Evolutionary conservation across 176 grass and related monocot species (phyloP).

Genomic region (Poa pratensis): DNA sequence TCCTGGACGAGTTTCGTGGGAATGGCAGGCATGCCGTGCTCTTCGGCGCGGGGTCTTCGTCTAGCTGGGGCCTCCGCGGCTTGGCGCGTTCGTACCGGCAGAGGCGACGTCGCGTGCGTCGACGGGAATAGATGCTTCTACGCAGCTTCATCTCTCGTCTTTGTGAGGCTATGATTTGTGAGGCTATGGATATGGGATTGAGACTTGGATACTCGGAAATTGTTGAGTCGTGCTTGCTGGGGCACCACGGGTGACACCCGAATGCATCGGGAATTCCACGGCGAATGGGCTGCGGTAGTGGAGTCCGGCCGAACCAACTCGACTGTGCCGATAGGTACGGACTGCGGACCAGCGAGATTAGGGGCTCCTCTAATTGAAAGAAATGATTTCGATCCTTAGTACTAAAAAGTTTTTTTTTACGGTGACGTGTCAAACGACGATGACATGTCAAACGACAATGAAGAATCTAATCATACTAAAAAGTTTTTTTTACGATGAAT

Average conservation of each 20-base stretch:
- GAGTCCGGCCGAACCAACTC: not conserved
- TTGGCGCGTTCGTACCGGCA: not conserved
- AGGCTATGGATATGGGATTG: not conserved
- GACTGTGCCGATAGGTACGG: not conserved
- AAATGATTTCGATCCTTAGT: too few relatives aligned
- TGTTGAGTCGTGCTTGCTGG: too few relatives aligned
- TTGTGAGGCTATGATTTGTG: not conserved
- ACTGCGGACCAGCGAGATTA: not conserved
- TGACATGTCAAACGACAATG: too few relatives aligned
- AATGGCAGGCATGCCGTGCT: too few relatives aligned
- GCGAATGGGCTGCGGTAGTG: not conserved
- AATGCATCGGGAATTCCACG: not conserved
- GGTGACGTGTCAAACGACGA: too few relatives aligned
- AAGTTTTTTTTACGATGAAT: too few relatives aligned
- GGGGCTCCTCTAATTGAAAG: too few relatives aligned
- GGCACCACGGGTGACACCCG: not conserved
- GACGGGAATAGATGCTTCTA: constrained; percentile 19
- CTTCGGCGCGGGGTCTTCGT: not conserved
- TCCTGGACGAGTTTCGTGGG: not conserved
- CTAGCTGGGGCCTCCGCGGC: not conserved
- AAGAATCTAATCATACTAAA: too few relatives aligned
- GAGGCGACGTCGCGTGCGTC: constrained; percentile 14
- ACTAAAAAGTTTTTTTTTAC: too few relatives aligned
- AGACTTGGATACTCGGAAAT: not conserved
- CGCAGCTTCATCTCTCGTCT: not conserved